These are phyloP conservation scores for Suillus decipiens DNA, from an alignment of 768 basidiomycete genomes.

Conservation along the genomic window DNA sequence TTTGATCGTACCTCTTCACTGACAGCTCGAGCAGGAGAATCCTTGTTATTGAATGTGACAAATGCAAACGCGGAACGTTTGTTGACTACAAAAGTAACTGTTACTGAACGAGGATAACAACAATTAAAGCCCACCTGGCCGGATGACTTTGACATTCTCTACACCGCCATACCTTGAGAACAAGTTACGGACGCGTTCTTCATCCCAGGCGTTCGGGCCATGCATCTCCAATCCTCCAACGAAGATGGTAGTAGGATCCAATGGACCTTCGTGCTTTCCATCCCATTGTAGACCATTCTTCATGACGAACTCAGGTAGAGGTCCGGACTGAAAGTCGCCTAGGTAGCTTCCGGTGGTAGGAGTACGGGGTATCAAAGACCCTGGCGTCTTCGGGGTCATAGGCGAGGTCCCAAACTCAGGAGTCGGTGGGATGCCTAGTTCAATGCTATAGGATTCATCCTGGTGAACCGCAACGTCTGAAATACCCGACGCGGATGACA, in stretches of 20 bases:
- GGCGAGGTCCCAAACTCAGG: constrained; percentile 50
- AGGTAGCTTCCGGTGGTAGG: constrained; percentile 43
- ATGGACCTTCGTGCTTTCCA: constrained; percentile 33
- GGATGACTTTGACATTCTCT: constrained; percentile 64
- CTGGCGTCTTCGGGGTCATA: constrained; percentile 52
- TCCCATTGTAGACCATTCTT: constrained; percentile 25
- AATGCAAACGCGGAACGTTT: constrained; percentile 78
- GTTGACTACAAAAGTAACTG: constrained; percentile 43
- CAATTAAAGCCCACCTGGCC: constrained; percentile 53
- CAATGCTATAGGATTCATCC: constrained; percentile 31
- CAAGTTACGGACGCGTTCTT: constrained; percentile 55
- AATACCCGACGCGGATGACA: constrained; percentile 13
- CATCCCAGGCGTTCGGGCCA: constrained; percentile 68
- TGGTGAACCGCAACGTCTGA: constrained; percentile 26
- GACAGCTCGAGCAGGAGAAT: constrained; percentile 68
- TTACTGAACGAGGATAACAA: neutral
- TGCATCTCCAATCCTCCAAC: constrained; percentile 74
- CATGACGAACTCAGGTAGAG: constrained; percentile 28
- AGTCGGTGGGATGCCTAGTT: constrained; percentile 38
- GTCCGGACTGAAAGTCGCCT: constrained; percentile 32
- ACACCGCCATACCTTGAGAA: constrained; percentile 69
- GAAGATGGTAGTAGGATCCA: constrained; percentile 71
- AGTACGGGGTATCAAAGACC: constrained; percentile 49
- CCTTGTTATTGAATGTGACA: constrained; percentile 65
- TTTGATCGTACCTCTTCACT: constrained; percentile 52